Evolutionary conservation across 257 asterid species (phyloP), one percentile per base, ranked within the genome.

Genomic region (Capsicum chinense): DNA sequence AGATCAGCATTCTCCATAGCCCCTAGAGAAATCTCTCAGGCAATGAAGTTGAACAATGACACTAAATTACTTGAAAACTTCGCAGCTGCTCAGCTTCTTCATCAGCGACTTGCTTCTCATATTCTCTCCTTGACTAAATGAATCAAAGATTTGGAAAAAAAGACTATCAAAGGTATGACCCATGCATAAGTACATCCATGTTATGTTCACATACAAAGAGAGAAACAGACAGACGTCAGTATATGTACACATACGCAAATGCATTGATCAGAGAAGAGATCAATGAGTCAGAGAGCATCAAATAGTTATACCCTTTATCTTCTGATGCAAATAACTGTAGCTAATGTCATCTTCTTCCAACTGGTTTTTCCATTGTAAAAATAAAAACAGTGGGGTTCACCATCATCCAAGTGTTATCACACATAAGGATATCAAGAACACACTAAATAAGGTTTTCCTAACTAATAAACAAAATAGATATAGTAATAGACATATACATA

Each of bases 61-160:
- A 21, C 63, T 69, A 78, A 83, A 69, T 76, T 84, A 95, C 99
- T 94, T 94, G 98, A 88, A 96, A 96, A 88, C 90, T 88, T 70
- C 84, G 94, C 85, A 94, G 94, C 88, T 92, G 89, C 80, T 84
- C 85, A 82, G 90, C 94, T 89, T 96, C 99, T 88, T 94, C 98
- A 83, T 92, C 95, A 60, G 97, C 98, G 81, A 93, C 63, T 85
- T 96, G 93, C 26, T 86, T 93, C 88, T 96, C 99, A 79, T 90
- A 88, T 73, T 94, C 97, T 87, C 87, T 92, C 93, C 83, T 94
- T 14, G 98, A 92, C 99, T 95, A 63, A 84, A 84, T 85, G 67
- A 86, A 83, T 83, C 68, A 85, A 84, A 86, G 84, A 86, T 68
- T 85, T 70, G 84, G 85, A 83, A 82, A 48, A 70, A 80, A 68